Base-by-base conservation (phyloP, 116 monocot genomes). In the Papilionanthe hybrid region DNA sequence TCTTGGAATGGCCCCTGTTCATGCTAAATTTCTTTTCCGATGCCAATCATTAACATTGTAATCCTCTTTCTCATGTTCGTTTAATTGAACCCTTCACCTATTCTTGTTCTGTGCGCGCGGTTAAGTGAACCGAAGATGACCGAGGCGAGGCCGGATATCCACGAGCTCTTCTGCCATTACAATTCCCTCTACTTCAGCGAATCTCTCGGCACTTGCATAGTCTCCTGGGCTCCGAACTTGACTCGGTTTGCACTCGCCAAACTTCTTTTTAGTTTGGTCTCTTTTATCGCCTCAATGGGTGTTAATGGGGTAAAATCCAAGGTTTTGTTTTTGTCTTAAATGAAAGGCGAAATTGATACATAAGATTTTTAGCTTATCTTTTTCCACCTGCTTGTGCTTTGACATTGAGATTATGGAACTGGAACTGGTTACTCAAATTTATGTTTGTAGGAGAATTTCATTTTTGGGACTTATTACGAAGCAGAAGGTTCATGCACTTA, bases 151-250 rank as follows among this genome's bases (percentile, higher is more conserved):
- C 76, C 76, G 25, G 76, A 76, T 76, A n/a, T 76, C 42, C 76
- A 76, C 76, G 53, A 76, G 53, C 76, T 76, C 50, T 76, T 76
- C 76, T 53, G 48, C 76, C 18, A 76, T 47, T 76, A 76, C 50
- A 76, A 76, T 43, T 76, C 76, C 42, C 49, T 76, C 28, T 76
- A 76, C 76, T 76, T 76, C 76, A 53, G 15, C 7, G 76, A 53
- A 9, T 45, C 44, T 43, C 76, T 76, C 28, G 9, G 49, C 25
- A 28, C 53, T 55, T 76, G 76, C 76, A 27, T 76, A 23, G 53
- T 76, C 42, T 76, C 76, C 18, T 76, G 76, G 76, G 55, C 13
- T 53, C 76, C 76, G 27, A 29, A 29, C 55, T 29, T 48, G 55
- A 76, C 48, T 42, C 53, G 73, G 73, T 73, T 42, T 19, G 17